Base-by-base conservation (phyloP, 2,329 filamentous ascomycete genomes). In the Talaromyces rugulosus region DNA sequence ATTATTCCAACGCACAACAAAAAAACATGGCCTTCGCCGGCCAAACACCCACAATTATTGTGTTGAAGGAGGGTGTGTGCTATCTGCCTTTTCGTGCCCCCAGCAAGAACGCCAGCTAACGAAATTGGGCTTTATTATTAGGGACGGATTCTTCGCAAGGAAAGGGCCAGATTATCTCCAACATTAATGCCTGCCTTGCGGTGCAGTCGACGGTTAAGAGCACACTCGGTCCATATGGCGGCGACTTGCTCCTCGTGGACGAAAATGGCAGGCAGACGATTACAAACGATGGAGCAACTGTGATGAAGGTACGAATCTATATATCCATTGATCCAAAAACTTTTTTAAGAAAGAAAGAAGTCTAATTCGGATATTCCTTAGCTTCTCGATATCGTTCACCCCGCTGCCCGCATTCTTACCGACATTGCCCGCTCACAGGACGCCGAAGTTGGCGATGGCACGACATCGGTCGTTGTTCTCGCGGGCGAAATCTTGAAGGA, bases 361-460 rank as follows among this genome's bases (percentile, higher is more conserved):
- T 58, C 53, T 56, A 61, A 66, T 55, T 67, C 18, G 34, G n/a
- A 12, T 31, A 12, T 58, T 16, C 33, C 61, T 47, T 72, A 95
- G 91, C 90, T 99, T 60, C 90, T 99, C 75, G 95, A 99, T 76
- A 98, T 99, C 72, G 91, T 99, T 65, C 95, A 99, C 82, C 95
- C 95, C 69, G 95, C 95, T 69, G 95, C 95, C 71, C 89, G 93
- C 77, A 95, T 99, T 77, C 90, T 99, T 73, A 96, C 95, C 77
- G 95, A 99, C 76, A 99, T 99, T 74, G 94, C 95, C 66, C 89
- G 95, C 80, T 98, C 94, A 75, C 95, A 99, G 89, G 95, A 99
- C 78, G 95, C 95, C 69, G 95, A 99, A 83, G 95, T 99, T 62
- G 95, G 95, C 71, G 95, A 99, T 75, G 95, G 95, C 71, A 99